Base-by-base conservation (phyloP, 2,329 filamentous ascomycete species). In the Daldinia eschscholtzii region DNA sequence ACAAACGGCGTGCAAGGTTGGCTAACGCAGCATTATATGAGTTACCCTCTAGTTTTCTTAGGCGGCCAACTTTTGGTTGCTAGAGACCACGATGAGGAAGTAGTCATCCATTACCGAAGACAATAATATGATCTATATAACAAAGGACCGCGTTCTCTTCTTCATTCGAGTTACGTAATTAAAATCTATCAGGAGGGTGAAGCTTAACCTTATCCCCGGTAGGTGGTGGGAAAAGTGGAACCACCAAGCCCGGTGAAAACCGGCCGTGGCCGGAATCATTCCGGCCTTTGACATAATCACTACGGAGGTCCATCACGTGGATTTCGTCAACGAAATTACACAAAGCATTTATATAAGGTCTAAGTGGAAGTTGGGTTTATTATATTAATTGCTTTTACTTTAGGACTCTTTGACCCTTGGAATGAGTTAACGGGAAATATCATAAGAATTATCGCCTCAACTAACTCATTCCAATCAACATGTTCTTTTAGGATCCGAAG, bases 221-320 rank as follows among this genome's bases (percentile, higher is more conserved):
- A 56, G 50, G 55, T 62, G 53, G 48, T 59, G 52, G 35, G 53
- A 68, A 70, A 64, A 44, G 64, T 63, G 61, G 66, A 20, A 15
- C 56, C 56, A 57, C 57, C 57, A 58, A 64, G 61, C 37, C 66
- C 71, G 71, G 65, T 56, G 41, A 60, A 64, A 64, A 46, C 61
- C 72, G 71, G 67, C 65, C 59, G 57, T 68, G 71, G 72, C 71
- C 72, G 71, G 72, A 72, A 74, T 64, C 1, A 66, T 72, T 74
- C 71, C 72, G 71, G 72, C 71, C 72, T 57, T 67, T 59, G 37
- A 72, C 72, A 66, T 66, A 68, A 65, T 55, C 30, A 35, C 9
- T 26, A 37, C 57, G 57, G 57, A 57, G 55, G n/a, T 23, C 26
- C 55, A 18, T 26, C 15, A 2, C 39, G n/a, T 6, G 6, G 18